These are phyloP conservation scores for Colletotrichum sidae DNA, from an alignment of 2,329 filamentous ascomycete species.

Conservation along the genomic window DNA sequence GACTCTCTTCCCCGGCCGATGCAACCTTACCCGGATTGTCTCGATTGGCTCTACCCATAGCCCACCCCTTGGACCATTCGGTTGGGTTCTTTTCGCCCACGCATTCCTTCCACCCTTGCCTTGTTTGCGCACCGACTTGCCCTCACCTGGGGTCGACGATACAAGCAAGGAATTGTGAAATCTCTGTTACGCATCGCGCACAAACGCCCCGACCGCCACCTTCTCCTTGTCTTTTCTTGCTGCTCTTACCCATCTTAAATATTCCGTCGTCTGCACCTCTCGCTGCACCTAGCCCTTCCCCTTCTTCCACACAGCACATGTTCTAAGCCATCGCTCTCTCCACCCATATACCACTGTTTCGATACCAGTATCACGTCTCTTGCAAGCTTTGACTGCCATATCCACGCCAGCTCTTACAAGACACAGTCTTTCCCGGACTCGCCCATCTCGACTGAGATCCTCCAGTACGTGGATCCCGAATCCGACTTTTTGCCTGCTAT, in stretches of 20 bases:
- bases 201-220: conserved; percentile 25
- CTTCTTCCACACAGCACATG: conserved; percentile 11
- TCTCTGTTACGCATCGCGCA: conserved; percentile 37
- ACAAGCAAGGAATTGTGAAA: conserved; percentile 36
- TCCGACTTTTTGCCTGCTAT: neutral
- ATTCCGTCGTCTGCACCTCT: conserved; percentile 30
- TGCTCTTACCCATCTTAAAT: conserved; percentile 31
- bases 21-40: conserved; percentile 38
- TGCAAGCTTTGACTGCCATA: conserved; percentile 2
- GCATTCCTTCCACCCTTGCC: conserved; percentile 35
- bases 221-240: conserved; percentile 17
- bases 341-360: conserved; percentile 2
- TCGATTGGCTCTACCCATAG: conserved; percentile 34
- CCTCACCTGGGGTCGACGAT: conserved; percentile 30
- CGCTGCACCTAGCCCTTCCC: conserved; percentile 1
- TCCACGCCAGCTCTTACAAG: conserved; percentile 9
- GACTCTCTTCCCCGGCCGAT: conserved; percentile 34
- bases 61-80: conserved; percentile 35
- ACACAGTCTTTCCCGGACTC: conserved; percentile 14
- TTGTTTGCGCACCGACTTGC: conserved; percentile 35
- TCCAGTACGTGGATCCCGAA: conserved; percentile 18
- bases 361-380: conserved; percentile 15
- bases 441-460: neutral
- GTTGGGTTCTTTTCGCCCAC: conserved; percentile 28
- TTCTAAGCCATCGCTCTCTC: conserved; percentile 9